A percentile compares a stretch with the other conserved stretches of the same genome.
These are phyloP conservation scores for Amanita jacksonii DNA, from an alignment of 768 basidiomycete species.

Conservation along the genomic window DNA sequence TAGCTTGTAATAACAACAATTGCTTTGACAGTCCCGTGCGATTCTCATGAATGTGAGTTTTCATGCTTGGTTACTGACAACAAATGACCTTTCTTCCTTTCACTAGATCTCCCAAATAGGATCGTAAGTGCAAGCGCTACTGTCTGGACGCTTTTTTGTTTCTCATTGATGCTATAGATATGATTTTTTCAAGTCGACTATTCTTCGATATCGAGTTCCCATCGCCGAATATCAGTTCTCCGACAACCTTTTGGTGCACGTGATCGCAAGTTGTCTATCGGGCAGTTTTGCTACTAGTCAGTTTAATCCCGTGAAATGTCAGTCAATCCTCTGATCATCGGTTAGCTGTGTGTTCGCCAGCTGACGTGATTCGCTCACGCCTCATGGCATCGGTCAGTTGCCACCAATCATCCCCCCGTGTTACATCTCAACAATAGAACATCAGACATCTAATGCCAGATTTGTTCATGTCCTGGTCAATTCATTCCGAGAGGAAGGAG, in stretches of 20 bases:
- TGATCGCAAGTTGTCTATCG: constrained; percentile 55
- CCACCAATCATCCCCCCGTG: not conserved
- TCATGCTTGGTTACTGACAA: constrained; percentile 9
- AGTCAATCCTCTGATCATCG: constrained; percentile 6
- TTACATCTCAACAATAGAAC: not conserved
- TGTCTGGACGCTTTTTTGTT: not conserved
- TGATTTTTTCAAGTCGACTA: constrained; percentile 59
- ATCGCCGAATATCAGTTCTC: constrained; percentile 49
- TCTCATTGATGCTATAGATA: constrained; percentile 36
- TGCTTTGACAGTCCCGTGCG: constrained; percentile 44
- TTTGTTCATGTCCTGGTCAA: constrained; percentile 42
- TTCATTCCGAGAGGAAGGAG: constrained; percentile 66
- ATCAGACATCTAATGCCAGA: constrained; percentile 40
- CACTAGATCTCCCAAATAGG: constrained; percentile 69
- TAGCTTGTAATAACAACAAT: too few relatives aligned
- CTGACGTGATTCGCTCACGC: constrained; percentile 67
- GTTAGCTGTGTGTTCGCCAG: constrained; percentile 69
- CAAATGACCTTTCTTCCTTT: constrained; percentile 6
- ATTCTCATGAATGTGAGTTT: constrained; percentile 65
- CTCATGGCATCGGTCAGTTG: constrained; percentile 62
- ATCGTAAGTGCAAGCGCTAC: constrained; percentile 45
- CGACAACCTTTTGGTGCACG: constrained; percentile 61
- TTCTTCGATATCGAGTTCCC: constrained; percentile 45
- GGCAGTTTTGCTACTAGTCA: constrained; percentile 73
- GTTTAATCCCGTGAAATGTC: not conserved